A percentile compares a stretch with the other conserved stretches of the same genome.
Evolutionary conservation across 2,329 filamentous ascomycete genomes (phyloP).

Genomic region (Cytospora schulzeri): DNA sequence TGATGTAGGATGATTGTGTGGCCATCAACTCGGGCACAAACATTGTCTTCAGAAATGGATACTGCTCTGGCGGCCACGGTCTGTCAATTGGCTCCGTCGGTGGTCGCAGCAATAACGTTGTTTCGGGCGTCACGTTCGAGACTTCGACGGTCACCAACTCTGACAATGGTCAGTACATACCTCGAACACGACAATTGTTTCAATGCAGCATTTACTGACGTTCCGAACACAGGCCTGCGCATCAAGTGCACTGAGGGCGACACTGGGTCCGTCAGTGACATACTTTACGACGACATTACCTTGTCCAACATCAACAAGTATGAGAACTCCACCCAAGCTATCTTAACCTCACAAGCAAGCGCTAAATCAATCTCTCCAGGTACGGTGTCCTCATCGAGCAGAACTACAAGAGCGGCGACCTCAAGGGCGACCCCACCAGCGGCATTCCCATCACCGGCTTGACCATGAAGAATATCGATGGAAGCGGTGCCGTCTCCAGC

Average conservation of each 20-base stretch:
- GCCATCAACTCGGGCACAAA: slow-evolving; percentile 57
- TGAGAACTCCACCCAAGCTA: not conserved
- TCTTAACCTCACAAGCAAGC: not conserved
- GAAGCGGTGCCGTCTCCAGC: slow-evolving; percentile 40
- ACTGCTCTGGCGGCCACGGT: slow-evolving; percentile 49
- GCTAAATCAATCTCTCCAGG: not conserved
- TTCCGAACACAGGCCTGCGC: slow-evolving; percentile 34
- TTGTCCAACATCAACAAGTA: slow-evolving; percentile 26
- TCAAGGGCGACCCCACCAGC: slow-evolving; percentile 46
- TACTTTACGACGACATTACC: slow-evolving; percentile 31
- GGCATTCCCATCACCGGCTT: slow-evolving; percentile 57
- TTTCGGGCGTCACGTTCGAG: slow-evolving; percentile 52
- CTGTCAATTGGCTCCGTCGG: slow-evolving; percentile 48
- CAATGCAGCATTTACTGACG: not conserved
- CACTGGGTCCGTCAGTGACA: slow-evolving; percentile 47
- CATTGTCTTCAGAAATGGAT: slow-evolving; percentile 49
- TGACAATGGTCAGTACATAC: slow-evolving; percentile 45
- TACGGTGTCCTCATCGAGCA: slow-evolving; percentile 46
- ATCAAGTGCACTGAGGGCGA: slow-evolving; percentile 53
- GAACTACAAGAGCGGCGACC: slow-evolving; percentile 39
- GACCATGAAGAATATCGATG: slow-evolving; percentile 46
- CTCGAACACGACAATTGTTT: not conserved
- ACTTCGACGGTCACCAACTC: slow-evolving; percentile 53
- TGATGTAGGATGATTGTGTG: slow-evolving; percentile 54
- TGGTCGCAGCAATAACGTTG: slow-evolving; percentile 53